Evolutionary conservation across 2,329 filamentous ascomycete genomes (phyloP), one percentile per base, ranked within the genome.

Genomic region (Aspergillus latus): DNA sequence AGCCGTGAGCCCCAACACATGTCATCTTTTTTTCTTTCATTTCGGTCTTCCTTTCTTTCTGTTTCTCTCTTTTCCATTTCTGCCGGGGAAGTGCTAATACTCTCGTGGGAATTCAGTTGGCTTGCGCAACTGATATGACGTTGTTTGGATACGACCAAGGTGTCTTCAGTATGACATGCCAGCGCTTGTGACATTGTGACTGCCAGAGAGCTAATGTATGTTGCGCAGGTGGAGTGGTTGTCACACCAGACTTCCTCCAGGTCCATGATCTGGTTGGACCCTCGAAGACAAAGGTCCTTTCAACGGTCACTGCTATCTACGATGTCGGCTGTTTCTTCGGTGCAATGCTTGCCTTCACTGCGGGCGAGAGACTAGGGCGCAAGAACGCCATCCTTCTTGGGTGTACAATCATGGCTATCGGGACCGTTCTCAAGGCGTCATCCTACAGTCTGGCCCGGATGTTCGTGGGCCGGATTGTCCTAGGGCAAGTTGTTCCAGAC

Each of bases 281-380:
- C 30, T 67, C 62, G 36, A 65, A 64, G 29, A 68, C 65, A 1
- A 65, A 62, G 29, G 67, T 62, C 57, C 75, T 69, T 60, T 76
- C 60, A 66, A 82, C 80, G 0, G 79, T 84, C 8, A 82, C 80
- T 1, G 82, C 82, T 2, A 80, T 84, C 53, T 84, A 85, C 66
- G 81, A 85, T 60, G 75, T 86, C 34, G 83, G 83, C 8, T 85
- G 83, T 65, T 85, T 86, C 67, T 70, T 85, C 44, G 84, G 84
- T 13, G 82, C 77, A 2, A 62, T 76, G 1, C 74, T 61, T 8
- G 61, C 78, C 21, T 79, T 84, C 52, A 68, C 59, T 3, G 66
- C 80, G 16, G 80, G 80, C 3, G 79, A 82, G 48, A 56, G 52
- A 8, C 67, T 81, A 0, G 80, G 80, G 2, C 68, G 80, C 7